Evolutionary conservation across 768 basidiomycete species (phyloP).

Genomic region (Phanerochaete carnosa): DNA sequence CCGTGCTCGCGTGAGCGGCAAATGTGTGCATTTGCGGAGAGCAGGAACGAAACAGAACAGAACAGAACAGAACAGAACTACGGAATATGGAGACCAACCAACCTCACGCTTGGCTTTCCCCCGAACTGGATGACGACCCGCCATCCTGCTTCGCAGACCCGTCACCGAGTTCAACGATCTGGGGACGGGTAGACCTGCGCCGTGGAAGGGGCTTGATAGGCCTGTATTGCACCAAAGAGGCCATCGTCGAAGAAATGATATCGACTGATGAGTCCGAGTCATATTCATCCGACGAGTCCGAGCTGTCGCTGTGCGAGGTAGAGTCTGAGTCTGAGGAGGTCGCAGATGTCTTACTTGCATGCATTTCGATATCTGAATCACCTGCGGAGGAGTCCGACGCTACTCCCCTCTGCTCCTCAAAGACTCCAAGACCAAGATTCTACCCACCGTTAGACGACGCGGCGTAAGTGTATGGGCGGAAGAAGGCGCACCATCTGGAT

Average conservation of each 20-base stretch:
- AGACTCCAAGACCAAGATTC: conserved; percentile 25
- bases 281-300: conserved; percentile 10
- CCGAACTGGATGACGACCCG: conserved; percentile 9
- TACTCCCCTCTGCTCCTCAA: conserved; percentile 17
- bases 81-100: background rate
- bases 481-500: conserved; percentile 14
- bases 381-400: background rate
- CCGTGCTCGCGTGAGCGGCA: background rate
- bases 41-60: background rate
- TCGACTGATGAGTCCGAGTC: conserved; percentile 18
- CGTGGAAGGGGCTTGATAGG: conserved; percentile 14
- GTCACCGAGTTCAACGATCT: conserved; percentile 13
- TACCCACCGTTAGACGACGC: background rate
- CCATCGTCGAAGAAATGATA: conserved; percentile 15
- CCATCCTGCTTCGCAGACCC: conserved; percentile 1
- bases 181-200: conserved; percentile 9
- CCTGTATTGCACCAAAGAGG: conserved; percentile 1
- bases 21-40: background rate
- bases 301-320: conserved; percentile 1
- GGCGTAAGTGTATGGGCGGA: background rate
- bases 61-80: background rate
- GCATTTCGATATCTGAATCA: conserved; percentile 16
- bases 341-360: conserved; percentile 8
- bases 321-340: conserved; percentile 8
- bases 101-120: conserved; percentile 10